Conservation (phyloP, 108 stramenopile species). For the Schizochytrium sp. region DNA sequence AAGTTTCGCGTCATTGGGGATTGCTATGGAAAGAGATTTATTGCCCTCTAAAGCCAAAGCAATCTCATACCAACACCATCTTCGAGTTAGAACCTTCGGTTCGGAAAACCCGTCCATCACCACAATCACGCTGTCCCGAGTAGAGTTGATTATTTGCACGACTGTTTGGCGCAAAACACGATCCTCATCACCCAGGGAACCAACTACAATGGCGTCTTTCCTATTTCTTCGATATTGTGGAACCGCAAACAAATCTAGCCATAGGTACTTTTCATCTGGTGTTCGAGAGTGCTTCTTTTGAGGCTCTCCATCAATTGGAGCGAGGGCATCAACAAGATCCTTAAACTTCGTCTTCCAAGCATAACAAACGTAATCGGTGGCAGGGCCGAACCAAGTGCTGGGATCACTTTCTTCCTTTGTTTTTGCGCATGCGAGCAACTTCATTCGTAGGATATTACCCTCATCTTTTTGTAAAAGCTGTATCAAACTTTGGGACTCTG, state of each 20-base stretch:
- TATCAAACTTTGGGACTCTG: too few relatives aligned
- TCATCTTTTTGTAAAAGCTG: too few relatives aligned
- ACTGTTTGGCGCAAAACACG: background rate
- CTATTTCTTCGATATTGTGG: background rate
- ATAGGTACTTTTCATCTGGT: background rate
- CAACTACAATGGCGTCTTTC: background rate
- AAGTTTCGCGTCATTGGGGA: background rate
- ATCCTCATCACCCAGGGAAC: background rate
- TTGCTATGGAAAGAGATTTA: background rate
- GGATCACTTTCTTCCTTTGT: too few relatives aligned
- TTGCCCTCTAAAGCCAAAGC: background rate
- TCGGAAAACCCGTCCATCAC: background rate
- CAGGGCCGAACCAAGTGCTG: slow-evolving; percentile 20
- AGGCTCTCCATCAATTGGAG: too few relatives aligned
- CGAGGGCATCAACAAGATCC: background rate
- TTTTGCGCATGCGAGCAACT: too few relatives aligned
- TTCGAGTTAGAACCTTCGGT: background rate
- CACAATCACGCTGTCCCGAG: background rate
- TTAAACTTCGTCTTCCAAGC: background rate
- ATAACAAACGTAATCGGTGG: background rate
- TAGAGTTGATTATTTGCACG: background rate
- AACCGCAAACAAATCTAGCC: background rate
- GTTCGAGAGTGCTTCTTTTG: too few relatives aligned
- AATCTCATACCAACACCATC: slow-evolving; percentile 34
- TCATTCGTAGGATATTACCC: too few relatives aligned